phyloP scores from a whole-genome alignment of 75 land plant genomes.

The Azolla pinnata region DNA sequence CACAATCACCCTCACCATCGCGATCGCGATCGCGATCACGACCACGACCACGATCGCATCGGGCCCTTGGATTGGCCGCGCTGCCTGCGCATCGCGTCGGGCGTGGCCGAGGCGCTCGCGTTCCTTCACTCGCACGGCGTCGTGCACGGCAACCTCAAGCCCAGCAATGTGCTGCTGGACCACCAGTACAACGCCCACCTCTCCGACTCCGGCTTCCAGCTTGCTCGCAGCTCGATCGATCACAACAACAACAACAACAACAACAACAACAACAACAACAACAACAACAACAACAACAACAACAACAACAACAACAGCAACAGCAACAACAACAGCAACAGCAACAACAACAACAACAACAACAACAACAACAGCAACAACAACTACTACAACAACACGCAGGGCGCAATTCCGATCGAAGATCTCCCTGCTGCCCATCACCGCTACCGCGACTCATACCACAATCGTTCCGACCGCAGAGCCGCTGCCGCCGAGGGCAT shows the following conservation, averaged over 20 bases:
- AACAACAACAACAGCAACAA: background rate
- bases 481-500: background rate
- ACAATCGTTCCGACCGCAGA: background rate
- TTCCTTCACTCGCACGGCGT: conserved; percentile 46
- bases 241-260: background rate
- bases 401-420: too few species aligned
- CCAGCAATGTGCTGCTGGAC: conserved; percentile 57
- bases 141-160: conserved; percentile 60
- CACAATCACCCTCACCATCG: background rate
- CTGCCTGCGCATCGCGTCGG: conserved; percentile 74
- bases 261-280: background rate
- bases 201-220: conserved; percentile 64
- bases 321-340: background rate
- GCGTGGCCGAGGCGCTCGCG: conserved; percentile 57
- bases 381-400: background rate
- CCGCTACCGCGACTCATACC: background rate
- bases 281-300: background rate
- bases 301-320: background rate
- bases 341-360: background rate
- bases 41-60: too few species aligned
- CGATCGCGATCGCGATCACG: background rate
- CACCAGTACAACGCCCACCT: conserved; percentile 57
- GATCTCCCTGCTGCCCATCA: too few species aligned
- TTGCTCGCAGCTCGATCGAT: too few species aligned
- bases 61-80: conserved; percentile 89